Percentiles rank a stretch among this genome's conserved stretches.
Evolutionary conservation across 106 monocot genomes (phyloP).

Genomic region (Dendrobium catenatum): DNA sequence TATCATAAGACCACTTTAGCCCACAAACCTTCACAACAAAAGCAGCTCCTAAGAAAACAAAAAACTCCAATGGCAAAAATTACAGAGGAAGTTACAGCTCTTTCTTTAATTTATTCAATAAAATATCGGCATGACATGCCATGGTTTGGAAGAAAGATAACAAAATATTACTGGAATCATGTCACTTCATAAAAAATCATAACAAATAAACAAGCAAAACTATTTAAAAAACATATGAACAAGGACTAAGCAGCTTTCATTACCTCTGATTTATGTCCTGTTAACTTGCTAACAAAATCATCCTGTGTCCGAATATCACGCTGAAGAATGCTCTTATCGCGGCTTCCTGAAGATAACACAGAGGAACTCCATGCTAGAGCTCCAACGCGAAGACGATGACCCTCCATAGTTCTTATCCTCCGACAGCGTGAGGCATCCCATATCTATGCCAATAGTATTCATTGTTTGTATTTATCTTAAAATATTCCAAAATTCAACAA

Average conservation of each 20-base stretch:
- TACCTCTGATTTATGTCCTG: constrained; percentile 98
- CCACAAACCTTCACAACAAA: constrained; percentile 63
- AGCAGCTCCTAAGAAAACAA: neutral
- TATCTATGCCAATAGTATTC: constrained; percentile 46
- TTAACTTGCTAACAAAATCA: constrained; percentile 80
- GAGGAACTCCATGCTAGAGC: constrained; percentile 95
- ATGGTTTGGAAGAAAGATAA: neutral
- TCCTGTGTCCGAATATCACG: constrained; percentile 90
- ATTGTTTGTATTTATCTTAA: neutral
- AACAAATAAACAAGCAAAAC: neutral
- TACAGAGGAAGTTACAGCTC: neutral
- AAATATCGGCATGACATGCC: neutral
- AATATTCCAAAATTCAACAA: neutral
- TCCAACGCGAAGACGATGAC: constrained; percentile 78
- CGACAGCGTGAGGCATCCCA: constrained; percentile 92
- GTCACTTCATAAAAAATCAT: neutral
- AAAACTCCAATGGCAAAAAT: neutral
- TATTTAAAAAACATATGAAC: neutral
- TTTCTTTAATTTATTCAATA: neutral
- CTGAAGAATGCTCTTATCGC: constrained; percentile 86
- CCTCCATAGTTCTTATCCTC: constrained; percentile 85
- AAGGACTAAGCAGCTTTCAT: neutral
- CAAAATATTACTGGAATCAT: neutral
- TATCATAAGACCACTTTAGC: constrained; percentile 95
- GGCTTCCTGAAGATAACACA: constrained; percentile 86